phyloP scores from a whole-genome alignment of 352 stramenopile genomes.

The Globisporangium heterothallicum region DNA sequence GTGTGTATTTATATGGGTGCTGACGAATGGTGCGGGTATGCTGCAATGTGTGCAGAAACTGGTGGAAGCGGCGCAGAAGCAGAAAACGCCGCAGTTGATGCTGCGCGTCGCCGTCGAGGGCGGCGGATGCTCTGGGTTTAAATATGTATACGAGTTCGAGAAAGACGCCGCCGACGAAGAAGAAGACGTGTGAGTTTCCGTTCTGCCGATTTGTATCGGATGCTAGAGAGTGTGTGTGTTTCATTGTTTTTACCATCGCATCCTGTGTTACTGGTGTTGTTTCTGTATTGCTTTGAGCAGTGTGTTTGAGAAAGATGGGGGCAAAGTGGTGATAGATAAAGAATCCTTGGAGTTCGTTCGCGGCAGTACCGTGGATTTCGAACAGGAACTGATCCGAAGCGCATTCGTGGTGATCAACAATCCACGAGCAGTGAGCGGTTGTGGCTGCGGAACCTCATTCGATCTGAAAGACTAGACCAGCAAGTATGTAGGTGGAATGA shows the following conservation, averaged over 20 bases:
- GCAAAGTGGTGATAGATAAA: slow-evolving; percentile 88
- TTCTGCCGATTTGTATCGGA: no score
- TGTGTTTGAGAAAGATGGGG: slow-evolving; percentile 87
- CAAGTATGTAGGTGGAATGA: neutral
- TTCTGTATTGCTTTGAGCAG: slow-evolving; percentile 12
- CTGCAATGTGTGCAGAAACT: slow-evolving; percentile 41
- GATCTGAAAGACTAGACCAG: slow-evolving; percentile 89
- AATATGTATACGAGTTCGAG: slow-evolving; percentile 91
- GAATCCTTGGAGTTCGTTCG: slow-evolving; percentile 92
- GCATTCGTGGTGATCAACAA: slow-evolving; percentile 96
- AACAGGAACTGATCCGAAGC: slow-evolving; percentile 96
- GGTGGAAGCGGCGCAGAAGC: slow-evolving; percentile 40
- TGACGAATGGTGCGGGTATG: neutral
- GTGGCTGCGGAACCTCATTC: slow-evolving; percentile 97
- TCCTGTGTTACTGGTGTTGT: neutral
- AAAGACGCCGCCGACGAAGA: slow-evolving; percentile 36
- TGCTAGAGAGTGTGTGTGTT: no score
- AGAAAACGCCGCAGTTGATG: slow-evolving; percentile 54
- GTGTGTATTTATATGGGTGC: neutral
- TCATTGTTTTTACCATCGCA: no score
- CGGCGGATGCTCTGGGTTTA: slow-evolving; percentile 92
- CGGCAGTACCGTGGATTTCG: slow-evolving; percentile 94
- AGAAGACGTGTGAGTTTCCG: slow-evolving; percentile 36
- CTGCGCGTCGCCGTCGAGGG: slow-evolving; percentile 89
- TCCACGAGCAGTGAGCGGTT: slow-evolving; percentile 94